A percentile compares a stretch with the other conserved stretches of the same genome.
Evolutionary conservation across 1,139 yeast species (phyloP).

Genomic region (Candida dubliniensis): DNA sequence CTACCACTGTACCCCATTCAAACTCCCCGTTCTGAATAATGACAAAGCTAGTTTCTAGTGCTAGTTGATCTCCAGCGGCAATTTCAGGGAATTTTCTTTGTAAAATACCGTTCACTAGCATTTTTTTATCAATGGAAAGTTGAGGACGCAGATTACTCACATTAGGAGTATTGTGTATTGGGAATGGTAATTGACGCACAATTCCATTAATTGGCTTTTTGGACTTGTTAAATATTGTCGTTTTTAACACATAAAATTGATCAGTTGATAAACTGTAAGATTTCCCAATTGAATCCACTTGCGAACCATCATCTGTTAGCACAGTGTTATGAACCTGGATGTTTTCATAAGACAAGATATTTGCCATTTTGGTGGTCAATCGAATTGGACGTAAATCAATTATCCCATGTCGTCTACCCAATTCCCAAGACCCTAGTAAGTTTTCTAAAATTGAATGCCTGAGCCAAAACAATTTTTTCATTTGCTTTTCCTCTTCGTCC

Average conservation of each 20-base stretch:
- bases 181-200: constrained; percentile 64
- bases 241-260: constrained; percentile 48
- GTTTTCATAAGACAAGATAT: constrained; percentile 46
- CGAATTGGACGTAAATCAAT: constrained; percentile 69
- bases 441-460: constrained; percentile 60
- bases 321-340: constrained; percentile 41
- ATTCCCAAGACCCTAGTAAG: constrained; percentile 66
- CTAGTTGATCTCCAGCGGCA: constrained; percentile 40
- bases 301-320: constrained; percentile 13
- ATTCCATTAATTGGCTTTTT: constrained; percentile 49
- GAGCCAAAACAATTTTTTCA: constrained; percentile 78
- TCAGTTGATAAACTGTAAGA: constrained; percentile 36
- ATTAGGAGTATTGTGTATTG: constrained; percentile 19
- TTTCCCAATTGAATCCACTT: constrained; percentile 18
- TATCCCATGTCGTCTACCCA: constrained; percentile 47
- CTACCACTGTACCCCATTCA: constrained; percentile 77
- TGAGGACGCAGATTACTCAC: constrained; percentile 15
- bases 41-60: constrained; percentile 53
- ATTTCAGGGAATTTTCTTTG: constrained; percentile 50
- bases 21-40: constrained; percentile 71
- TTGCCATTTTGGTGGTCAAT: constrained; percentile 54
- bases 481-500: constrained; percentile 51
- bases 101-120: constrained; percentile 63
- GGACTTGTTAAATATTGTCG: constrained; percentile 49
- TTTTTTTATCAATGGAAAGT: constrained; percentile 48